A percentile compares a stretch with the other conserved stretches of the same genome.
phyloP scores from a whole-genome alignment of 805 yeast species.

The Kuraishia cidri region DNA sequence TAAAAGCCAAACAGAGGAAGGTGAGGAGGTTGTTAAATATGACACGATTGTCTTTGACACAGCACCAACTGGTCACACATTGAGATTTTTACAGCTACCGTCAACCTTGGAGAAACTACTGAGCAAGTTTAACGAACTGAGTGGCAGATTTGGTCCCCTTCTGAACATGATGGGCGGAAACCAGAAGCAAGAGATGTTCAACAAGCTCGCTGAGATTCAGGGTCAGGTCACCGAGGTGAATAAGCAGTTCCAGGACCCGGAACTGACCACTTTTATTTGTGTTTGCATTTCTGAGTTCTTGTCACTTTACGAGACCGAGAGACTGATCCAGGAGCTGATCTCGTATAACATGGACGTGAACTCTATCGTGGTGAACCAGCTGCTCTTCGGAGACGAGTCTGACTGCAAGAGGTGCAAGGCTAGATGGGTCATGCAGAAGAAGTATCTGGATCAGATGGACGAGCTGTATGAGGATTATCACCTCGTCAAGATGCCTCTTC shows the following conservation, averaged over 20 bases:
- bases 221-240: conserved; percentile 80
- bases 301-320: conserved; percentile 93
- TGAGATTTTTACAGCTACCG: conserved; percentile 91
- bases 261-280: conserved; percentile 89
- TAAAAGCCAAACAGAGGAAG: conserved; percentile 50
- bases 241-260: conserved; percentile 93
- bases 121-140: conserved; percentile 78
- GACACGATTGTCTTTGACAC: conserved; percentile 95
- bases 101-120: conserved; percentile 82
- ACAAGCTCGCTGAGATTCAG: conserved; percentile 73
- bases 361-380: conserved; percentile 91
- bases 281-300: conserved; percentile 97
- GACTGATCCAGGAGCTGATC: conserved; percentile 94
- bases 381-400: conserved; percentile 76
- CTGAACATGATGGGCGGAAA: conserved; percentile 66
- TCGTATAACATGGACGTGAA: conserved; percentile 95
- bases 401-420: conserved; percentile 86
- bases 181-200: conserved; percentile 61
- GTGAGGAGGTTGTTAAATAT: conserved; percentile 28
- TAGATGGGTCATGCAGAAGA: conserved; percentile 93
- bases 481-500: conserved; percentile 88
- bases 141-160: conserved; percentile 87
- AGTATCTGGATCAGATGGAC: conserved; percentile 89
- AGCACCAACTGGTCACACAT: conserved; percentile 99
- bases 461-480: conserved; percentile 97